Conservation (phyloP, 1,139 yeast species). For the Wickerhamomyces sp. region DNA sequence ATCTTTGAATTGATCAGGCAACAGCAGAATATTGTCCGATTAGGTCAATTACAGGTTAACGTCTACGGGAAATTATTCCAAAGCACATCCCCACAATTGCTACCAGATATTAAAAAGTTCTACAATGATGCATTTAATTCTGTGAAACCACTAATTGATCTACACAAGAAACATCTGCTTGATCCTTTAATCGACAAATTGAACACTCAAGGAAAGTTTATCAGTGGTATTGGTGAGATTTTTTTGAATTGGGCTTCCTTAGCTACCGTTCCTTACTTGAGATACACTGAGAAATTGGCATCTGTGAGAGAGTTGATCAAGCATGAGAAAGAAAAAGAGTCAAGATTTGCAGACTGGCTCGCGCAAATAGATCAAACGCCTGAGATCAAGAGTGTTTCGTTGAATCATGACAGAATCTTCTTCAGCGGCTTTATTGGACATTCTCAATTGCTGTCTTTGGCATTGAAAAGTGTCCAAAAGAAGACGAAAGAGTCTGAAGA, state of each 20-base stretch:
- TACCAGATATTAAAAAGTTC: conserved; percentile 48
- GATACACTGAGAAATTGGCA: conserved; percentile 54
- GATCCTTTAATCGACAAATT: conserved; percentile 49
- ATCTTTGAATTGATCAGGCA: conserved; percentile 71
- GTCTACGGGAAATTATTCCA: conserved; percentile 45
- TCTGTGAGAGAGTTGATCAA: conserved; percentile 50
- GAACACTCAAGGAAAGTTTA: conserved; percentile 58
- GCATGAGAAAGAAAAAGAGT: conserved; percentile 42
- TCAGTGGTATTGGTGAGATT: conserved; percentile 60
- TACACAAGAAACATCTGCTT: conserved; percentile 52
- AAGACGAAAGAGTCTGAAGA: conserved; percentile 46
- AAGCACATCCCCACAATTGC: conserved; percentile 32
- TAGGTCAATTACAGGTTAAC: conserved; percentile 62
- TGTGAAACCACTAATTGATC: conserved; percentile 53
- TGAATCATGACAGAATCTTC: conserved; percentile 55
- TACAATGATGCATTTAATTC: conserved; percentile 57
- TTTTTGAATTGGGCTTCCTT: conserved; percentile 61
- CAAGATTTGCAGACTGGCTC: conserved; percentile 47
- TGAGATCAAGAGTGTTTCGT: conserved; percentile 33
- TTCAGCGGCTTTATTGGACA: conserved; percentile 75
- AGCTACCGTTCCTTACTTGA: conserved; percentile 50
- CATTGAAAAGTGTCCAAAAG: conserved; percentile 53
- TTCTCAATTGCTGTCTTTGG: conserved; percentile 64
- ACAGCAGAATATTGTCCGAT: conserved; percentile 69
- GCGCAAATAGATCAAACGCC: conserved; percentile 39